Evolutionary conservation across 495 filamentous ascomycete genomes (phyloP).

Genomic region (Sphaerosporella brunnea): DNA sequence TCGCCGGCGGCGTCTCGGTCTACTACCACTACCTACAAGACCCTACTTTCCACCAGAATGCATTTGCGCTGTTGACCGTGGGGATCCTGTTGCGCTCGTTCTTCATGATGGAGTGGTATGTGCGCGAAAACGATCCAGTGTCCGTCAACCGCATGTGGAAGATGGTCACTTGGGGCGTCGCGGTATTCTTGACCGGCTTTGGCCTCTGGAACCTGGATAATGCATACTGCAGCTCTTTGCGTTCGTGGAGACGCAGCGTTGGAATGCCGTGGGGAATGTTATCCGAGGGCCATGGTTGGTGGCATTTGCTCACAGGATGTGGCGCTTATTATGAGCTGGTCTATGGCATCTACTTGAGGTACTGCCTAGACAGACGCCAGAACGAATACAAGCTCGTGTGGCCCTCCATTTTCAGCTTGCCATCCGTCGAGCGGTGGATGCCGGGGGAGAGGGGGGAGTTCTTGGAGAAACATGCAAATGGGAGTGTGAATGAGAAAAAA

Average conservation of each 20-base stretch:
- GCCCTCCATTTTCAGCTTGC: conserved; percentile 47
- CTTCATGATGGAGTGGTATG: conserved; percentile 71
- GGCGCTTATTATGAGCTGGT: conserved; percentile 71
- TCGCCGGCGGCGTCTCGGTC: conserved; percentile 12
- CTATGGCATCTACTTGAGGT: conserved; percentile 62
- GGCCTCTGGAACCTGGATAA: conserved; percentile 79
- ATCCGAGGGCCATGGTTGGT: conserved; percentile 93
- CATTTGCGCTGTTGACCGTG: conserved; percentile 64
- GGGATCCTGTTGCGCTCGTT: conserved; percentile 63
- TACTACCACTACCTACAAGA: conserved; percentile 85
- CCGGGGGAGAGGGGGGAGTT: too few relatives aligned
- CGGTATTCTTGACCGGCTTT: conserved; percentile 69
- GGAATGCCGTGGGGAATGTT: conserved; percentile 80
- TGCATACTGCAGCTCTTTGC: conserved; percentile 53
- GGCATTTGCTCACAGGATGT: conserved; percentile 44
- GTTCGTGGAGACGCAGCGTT: conserved; percentile 49
- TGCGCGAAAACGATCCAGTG: conserved; percentile 44
- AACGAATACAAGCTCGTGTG: conserved; percentile 59
- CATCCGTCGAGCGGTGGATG: too few relatives aligned
- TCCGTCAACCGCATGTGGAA: conserved; percentile 59
- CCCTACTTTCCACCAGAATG: conserved; percentile 80
- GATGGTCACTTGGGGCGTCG: conserved; percentile 51
- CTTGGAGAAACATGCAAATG: too few relatives aligned
- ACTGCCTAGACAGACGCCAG: conserved; percentile 59
- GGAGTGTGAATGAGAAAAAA: too few relatives aligned